Conservation (phyloP, 129 eudicot species). For the Cynara cardunculus region DNA sequence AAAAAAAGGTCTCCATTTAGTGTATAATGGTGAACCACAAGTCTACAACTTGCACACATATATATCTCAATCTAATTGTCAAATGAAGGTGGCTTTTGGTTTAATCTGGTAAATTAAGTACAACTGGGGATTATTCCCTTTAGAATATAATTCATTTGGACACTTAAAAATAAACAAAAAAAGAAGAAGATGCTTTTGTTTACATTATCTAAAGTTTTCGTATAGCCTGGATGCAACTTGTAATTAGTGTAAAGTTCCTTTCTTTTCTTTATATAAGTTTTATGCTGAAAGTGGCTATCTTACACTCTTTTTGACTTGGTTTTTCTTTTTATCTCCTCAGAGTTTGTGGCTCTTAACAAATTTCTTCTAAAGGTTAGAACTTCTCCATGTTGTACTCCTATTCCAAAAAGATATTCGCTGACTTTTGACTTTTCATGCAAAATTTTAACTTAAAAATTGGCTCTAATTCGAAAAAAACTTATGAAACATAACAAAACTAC, state of each 20-base stretch:
- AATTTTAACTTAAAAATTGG: background rate
- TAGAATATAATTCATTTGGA: background rate
- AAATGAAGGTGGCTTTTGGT: background rate
- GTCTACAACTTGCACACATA: background rate
- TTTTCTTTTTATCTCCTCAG: slow-evolving; percentile 39
- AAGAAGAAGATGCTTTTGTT: background rate
- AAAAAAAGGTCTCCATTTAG: background rate
- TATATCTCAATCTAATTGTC: background rate
- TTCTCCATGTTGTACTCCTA: slow-evolving; percentile 14
- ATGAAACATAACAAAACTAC: background rate
- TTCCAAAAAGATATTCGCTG: background rate
- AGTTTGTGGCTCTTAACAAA: slow-evolving; percentile 83
- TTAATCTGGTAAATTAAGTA: background rate
- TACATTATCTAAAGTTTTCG: background rate
- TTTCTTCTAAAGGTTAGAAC: slow-evolving; percentile 86
- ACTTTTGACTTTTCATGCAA: background rate
- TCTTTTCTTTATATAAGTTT: background rate
- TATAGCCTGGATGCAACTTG: background rate
- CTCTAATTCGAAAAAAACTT: background rate
- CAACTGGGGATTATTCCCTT: background rate
- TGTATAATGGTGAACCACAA: background rate
- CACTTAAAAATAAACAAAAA: background rate
- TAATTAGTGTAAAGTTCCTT: background rate
- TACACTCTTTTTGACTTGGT: slow-evolving; percentile 20
- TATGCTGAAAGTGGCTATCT: slow-evolving; percentile 9